phyloP scores from a whole-genome alignment of 768 basidiomycete species.

The Piloderma croceum region DNA sequence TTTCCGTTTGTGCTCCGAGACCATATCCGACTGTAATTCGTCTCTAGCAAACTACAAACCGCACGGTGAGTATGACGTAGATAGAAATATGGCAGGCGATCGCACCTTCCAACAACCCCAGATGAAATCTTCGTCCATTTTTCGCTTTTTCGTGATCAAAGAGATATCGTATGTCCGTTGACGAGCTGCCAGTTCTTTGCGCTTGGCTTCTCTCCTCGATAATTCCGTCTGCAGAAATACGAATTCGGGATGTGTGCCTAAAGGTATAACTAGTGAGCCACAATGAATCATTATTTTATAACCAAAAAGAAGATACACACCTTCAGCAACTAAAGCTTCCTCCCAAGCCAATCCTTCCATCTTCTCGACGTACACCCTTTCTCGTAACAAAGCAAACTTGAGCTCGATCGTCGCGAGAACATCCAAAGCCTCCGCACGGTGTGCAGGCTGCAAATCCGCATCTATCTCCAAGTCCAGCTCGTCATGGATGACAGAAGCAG shows the following conservation, averaged over 20 bases:
- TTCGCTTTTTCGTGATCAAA: conserved; percentile 55
- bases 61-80: conserved; percentile 1
- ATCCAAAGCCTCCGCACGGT: conserved; percentile 83
- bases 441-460: conserved; percentile 71
- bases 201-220: conserved; percentile 70
- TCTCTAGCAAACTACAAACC: conserved; percentile 60
- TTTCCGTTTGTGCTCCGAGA: conserved; percentile 85
- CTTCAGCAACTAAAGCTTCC: conserved; percentile 70
- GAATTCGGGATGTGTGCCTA: conserved; percentile 87
- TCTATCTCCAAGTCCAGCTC: conserved; percentile 48
- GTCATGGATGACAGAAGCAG: conserved; percentile 34
- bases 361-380: conserved; percentile 87
- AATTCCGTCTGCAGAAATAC: conserved; percentile 77
- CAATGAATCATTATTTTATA: no score
- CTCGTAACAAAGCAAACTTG: conserved; percentile 83
- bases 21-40: conserved; percentile 79
- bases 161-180: conserved; percentile 65
- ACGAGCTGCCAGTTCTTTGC: conserved; percentile 72
- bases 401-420: conserved; percentile 86
- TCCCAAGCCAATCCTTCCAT: conserved; percentile 91
- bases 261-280: conserved; percentile 5
- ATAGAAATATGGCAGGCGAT: conserved; percentile 9
- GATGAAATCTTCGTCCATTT: conserved; percentile 65
- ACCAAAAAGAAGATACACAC: conserved; percentile 37
- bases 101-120: conserved; percentile 92